phyloP scores from a whole-genome alignment of 73 alveolate genomes.

The Paramecium primaurelia region DNA sequence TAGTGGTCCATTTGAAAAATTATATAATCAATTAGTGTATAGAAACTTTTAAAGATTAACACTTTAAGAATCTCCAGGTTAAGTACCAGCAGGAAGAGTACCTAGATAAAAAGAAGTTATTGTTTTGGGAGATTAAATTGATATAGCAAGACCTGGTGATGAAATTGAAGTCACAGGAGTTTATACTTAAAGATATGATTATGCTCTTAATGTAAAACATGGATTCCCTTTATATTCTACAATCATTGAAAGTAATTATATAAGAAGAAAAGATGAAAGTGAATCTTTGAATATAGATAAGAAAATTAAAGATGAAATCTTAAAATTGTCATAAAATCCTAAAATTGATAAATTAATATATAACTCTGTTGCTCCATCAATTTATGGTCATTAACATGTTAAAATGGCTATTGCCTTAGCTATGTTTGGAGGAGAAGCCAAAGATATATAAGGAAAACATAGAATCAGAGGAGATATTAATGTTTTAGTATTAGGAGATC shows the following conservation, averaged over 20 bases:
- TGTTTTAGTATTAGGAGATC: conserved; percentile 96
- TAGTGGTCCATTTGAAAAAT: conserved; percentile 94
- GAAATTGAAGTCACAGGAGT: conserved; percentile 98
- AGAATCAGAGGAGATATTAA: conserved; percentile 99
- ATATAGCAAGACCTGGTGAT: conserved; percentile 99
- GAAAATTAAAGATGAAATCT: conserved; percentile 91
- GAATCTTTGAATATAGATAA: conserved; percentile 85
- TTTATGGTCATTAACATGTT: conserved; percentile 96
- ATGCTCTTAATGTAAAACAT: conserved; percentile 92
- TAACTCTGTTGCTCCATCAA: conserved; percentile 98
- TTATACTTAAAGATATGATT: conserved; percentile 90
- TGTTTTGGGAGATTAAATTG: conserved; percentile 97
- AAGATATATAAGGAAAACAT: conserved; percentile 98
- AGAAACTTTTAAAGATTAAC: conserved; percentile 97
- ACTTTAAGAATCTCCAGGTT: conserved; percentile 98
- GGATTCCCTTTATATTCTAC: conserved; percentile 97
- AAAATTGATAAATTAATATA: conserved; percentile 87
- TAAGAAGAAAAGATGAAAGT: conserved; percentile 89
- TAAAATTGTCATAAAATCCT: conserved; percentile 85
- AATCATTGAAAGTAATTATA: conserved; percentile 94
- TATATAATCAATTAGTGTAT: conserved; percentile 84
- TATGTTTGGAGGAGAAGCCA: conserved; percentile 99
- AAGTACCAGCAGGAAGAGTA: conserved; percentile 99
- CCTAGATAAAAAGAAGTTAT: conserved; percentile 98
- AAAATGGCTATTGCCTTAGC: conserved; percentile 94